phyloP scores from a whole-genome alignment of 768 basidiomycete genomes.

The Pulveroboletus sp. region DNA sequence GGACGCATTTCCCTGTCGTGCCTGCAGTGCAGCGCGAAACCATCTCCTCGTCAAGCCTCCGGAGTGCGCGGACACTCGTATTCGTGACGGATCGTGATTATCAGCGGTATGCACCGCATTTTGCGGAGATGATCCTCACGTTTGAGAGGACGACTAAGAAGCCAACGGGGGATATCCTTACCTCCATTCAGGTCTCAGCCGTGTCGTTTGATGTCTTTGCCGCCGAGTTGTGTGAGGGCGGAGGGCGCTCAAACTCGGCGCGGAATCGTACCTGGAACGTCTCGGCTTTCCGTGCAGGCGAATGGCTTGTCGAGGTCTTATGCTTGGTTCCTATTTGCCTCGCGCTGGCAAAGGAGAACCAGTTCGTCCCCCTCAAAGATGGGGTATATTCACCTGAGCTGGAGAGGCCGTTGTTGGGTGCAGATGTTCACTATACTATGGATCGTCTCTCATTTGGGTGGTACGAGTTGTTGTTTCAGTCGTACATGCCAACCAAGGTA shows the following conservation, averaged over 20 bases:
- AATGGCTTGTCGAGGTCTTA: constrained; percentile 58
- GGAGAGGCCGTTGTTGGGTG: constrained; percentile 53
- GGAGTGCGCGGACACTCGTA: constrained; percentile 23
- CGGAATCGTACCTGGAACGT: constrained; percentile 11
- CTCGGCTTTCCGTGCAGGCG: constrained; percentile 41
- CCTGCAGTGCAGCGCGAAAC: constrained; percentile 45
- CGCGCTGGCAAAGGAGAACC: constrained; percentile 54
- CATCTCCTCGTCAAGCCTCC: constrained; percentile 35
- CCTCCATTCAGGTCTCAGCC: constrained; percentile 31
- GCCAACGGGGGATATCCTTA: constrained; percentile 43
- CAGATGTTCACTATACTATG: constrained; percentile 51
- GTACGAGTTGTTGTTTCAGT: constrained; percentile 62
- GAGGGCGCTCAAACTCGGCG: too few species aligned
- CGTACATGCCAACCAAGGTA: constrained; percentile 56
- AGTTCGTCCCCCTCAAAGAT: constrained; percentile 58
- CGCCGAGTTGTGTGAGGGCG: constrained; percentile 17
- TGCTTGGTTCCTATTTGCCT: constrained; percentile 66
- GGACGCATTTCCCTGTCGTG: constrained; percentile 57
- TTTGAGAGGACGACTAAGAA: constrained; percentile 52
- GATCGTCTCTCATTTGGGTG: constrained; percentile 55
- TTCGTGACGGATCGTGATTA: constrained; percentile 41
- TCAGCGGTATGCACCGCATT: constrained; percentile 37
- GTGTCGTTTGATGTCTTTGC: constrained; percentile 25
- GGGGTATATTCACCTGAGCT: constrained; percentile 45
- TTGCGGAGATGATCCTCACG: constrained; percentile 37